Evolutionary conservation across 768 basidiomycete genomes (phyloP).

Genomic region (Kockovaella imperatae): DNA sequence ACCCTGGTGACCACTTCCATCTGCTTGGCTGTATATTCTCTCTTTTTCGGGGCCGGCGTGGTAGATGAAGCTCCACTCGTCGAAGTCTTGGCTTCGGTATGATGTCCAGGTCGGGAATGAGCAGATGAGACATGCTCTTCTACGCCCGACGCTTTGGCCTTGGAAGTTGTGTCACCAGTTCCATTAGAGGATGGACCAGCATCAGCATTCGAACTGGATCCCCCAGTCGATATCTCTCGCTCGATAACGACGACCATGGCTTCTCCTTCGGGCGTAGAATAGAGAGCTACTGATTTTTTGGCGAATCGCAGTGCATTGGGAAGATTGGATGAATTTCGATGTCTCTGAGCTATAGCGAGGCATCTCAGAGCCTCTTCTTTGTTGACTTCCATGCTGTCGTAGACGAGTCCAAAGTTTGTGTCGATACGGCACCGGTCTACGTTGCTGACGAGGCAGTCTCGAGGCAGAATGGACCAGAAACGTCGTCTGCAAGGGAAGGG

Average conservation of each 20-base stretch:
- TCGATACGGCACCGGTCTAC: neutral
- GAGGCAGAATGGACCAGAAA: neutral
- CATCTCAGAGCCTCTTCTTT: constrained; percentile 82
- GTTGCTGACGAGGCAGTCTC: neutral
- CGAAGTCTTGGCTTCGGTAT: neutral
- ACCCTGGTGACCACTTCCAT: constrained; percentile 74
- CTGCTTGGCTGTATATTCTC: constrained; percentile 83
- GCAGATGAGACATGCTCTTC: constrained; percentile 46
- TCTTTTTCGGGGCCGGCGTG: constrained; percentile 50
- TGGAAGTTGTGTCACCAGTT: constrained; percentile 42
- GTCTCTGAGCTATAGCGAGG: constrained; percentile 66
- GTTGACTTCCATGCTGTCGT: constrained; percentile 50
- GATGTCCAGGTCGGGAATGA: constrained; percentile 50
- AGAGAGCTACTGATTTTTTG: constrained; percentile 75
- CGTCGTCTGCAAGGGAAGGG: too few species aligned
- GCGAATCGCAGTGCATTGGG: constrained; percentile 78
- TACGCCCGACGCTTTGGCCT: constrained; percentile 47
- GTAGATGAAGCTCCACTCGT: neutral
- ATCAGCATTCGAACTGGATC: constrained; percentile 20
- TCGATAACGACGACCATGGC: constrained; percentile 63
- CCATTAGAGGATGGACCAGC: constrained; percentile 31
- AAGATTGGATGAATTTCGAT: constrained; percentile 63
- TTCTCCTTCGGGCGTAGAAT: constrained; percentile 66
- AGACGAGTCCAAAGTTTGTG: neutral
- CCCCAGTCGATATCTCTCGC: constrained; percentile 46